A percentile compares a stretch with the other conserved stretches of the same genome.
Conservation (phyloP, 257 asterid species). For the Capsicum chinense region DNA sequence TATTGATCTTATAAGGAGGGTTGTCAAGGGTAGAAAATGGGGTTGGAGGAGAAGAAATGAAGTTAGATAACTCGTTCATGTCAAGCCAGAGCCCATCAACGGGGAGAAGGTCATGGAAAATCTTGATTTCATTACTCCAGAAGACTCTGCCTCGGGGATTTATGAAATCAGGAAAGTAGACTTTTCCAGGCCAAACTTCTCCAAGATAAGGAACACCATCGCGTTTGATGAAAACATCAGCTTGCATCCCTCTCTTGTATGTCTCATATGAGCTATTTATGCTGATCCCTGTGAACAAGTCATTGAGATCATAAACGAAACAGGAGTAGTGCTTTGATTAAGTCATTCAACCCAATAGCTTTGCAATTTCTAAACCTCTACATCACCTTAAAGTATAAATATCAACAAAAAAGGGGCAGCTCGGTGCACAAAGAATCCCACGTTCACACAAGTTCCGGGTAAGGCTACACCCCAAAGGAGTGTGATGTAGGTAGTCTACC, state of each 20-base stretch:
- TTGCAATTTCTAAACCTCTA: neutral
- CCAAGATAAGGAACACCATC: slow-evolving; percentile 73
- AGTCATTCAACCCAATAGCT: neutral
- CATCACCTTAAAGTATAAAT: neutral
- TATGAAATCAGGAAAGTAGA: slow-evolving; percentile 83
- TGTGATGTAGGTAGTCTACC: neutral
- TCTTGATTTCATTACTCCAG: slow-evolving; percentile 75
- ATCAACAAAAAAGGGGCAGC: neutral
- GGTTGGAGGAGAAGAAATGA: slow-evolving; percentile 65
- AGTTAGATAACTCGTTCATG: slow-evolving; percentile 90
- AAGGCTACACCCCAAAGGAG: neutral
- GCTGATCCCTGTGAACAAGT: slow-evolving; percentile 55
- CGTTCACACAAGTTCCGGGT: too few species aligned
- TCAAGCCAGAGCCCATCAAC: slow-evolving; percentile 92
- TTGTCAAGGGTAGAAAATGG: slow-evolving; percentile 66
- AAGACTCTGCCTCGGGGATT: slow-evolving; percentile 52
- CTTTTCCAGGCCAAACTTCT: slow-evolving; percentile 87
- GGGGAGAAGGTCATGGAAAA: slow-evolving; percentile 58
- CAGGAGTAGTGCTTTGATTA: neutral
- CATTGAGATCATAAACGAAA: neutral
- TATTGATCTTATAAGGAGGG: slow-evolving; percentile 90
- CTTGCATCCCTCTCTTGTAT: slow-evolving; percentile 70
- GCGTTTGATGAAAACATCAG: slow-evolving; percentile 75
- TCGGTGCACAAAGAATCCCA: too few species aligned
- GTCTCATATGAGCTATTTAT: slow-evolving; percentile 66